phyloP scores from a whole-genome alignment of 305 asterid species.

The Fraxinus nigra region DNA sequence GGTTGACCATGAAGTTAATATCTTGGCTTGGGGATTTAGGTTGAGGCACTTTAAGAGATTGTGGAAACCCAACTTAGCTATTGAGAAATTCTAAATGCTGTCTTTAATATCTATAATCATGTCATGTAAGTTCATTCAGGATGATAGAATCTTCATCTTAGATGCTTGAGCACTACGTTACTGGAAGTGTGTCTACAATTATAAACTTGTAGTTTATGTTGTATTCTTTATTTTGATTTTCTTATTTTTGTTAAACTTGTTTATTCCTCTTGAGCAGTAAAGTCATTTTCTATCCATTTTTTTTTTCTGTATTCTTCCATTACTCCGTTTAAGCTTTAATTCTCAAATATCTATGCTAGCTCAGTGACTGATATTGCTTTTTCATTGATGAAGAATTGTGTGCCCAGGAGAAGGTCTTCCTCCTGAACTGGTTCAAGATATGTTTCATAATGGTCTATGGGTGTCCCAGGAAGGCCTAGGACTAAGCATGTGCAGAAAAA shows the following conservation, averaged over 20 bases:
- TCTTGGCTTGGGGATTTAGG: neutral
- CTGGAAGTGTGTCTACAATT: neutral
- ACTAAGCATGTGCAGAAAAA: slow-evolving; percentile 63
- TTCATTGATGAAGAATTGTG: slow-evolving; percentile 43
- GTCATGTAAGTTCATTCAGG: neutral
- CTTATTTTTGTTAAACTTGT: neutral
- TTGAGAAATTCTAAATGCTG: neutral
- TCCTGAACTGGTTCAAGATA: slow-evolving; percentile 70
- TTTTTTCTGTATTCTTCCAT: neutral
- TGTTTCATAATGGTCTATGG: slow-evolving; percentile 74
- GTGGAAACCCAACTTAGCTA: neutral
- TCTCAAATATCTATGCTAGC: neutral
- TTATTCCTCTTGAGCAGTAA: neutral
- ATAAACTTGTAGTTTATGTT: neutral
- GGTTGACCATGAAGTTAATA: neutral
- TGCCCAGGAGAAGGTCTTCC: slow-evolving; percentile 91
- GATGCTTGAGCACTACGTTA: neutral
- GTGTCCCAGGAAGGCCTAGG: slow-evolving; percentile 72
- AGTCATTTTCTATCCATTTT: neutral
- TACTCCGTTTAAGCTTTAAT: neutral
- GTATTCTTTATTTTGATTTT: neutral
- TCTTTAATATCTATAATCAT: neutral
- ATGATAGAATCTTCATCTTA: neutral
- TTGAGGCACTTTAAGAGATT: neutral
- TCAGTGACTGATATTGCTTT: neutral